Conservation (phyloP, 371 early-diverging fungal genomes). For the Mortierella sp. region DNA sequence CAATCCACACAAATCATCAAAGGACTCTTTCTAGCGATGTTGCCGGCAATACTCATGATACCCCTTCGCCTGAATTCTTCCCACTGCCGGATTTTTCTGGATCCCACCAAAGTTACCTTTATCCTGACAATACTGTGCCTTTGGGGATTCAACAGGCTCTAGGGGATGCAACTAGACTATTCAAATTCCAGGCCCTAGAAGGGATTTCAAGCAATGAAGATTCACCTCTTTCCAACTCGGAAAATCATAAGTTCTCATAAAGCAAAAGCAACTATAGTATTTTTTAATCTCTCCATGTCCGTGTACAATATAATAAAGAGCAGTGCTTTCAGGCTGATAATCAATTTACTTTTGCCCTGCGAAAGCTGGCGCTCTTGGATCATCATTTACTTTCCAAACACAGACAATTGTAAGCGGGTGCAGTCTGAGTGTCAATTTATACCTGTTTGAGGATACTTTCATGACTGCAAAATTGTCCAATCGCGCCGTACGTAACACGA, state of each 20-base stretch:
- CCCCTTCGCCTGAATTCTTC: constrained; percentile 45
- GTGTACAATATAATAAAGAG: constrained; percentile 5
- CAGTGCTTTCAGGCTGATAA: too few relatives aligned
- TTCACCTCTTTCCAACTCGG: neutral
- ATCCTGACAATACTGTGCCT: constrained; percentile 30
- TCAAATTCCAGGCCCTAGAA: constrained; percentile 36
- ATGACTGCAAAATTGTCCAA: neutral
- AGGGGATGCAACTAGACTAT: constrained; percentile 29
- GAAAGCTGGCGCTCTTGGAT: too few relatives aligned
- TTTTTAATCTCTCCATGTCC: too few relatives aligned
- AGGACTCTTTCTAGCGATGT: constrained; percentile 6
- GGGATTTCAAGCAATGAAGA: constrained; percentile 11
- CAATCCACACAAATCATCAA: neutral
- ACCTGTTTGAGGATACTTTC: neutral
- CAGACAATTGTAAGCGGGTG: neutral
- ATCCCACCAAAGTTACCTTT: constrained; percentile 29
- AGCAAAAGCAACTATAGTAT: neutral
- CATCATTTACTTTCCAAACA: too few relatives aligned
- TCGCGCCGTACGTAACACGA: neutral
- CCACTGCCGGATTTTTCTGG: constrained; percentile 27
- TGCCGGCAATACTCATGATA: constrained; percentile 6
- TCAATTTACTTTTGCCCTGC: too few relatives aligned
- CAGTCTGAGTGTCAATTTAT: neutral
- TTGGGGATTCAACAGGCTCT: constrained; percentile 31
- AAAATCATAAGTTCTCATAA: neutral